Evolutionary conservation across 129 eudicot genomes (phyloP), one percentile per base, ranked within the genome.

Genomic region (Tagetes patula): DNA sequence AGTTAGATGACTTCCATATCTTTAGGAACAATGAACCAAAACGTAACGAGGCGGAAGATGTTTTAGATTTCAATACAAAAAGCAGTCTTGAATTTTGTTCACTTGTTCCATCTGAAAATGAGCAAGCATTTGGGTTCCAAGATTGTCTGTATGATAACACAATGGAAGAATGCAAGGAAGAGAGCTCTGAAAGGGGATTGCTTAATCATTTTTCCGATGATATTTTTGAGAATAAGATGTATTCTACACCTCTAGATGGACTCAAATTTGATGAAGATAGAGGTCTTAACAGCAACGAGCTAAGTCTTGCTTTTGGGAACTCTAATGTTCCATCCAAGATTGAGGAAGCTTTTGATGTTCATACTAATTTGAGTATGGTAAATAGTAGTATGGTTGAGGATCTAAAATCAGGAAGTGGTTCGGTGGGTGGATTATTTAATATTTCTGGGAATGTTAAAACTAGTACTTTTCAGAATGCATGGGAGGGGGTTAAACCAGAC

Each of bases 281-380:
- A 38, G 84, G 74, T 79, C 61, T 85, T 3, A 77, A 73, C 72
- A 81, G 74, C 70, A 78, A 87, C 10, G 89, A 87, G 73, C 75
- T 85, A 36, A 87, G 86, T 71, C 91, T 92, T 73, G 90, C 87
- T 70, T 92, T 85, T 77, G 87, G 85, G 43, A 80, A 79, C 68
- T 77, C 73, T 50, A 82, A 78, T 31, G 79, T 80, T 40, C 62
- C 82, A 6, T 72, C 82, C 13, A 72, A 73, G 63, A 79, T 67
- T 46, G 81, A 78, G 41, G 85, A 84, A 71, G 73, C 76, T 49
- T 82, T 75, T 79, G 85, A 82, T 47, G 84, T 81, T 36, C 91
- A 82, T 65, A 82, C 80, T 43, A 80, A 76, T 80, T 67, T 80
- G 45, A 79, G 81, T 74, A 76, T 79, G 76, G 82, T 76, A 7